phyloP scores from a whole-genome alignment of 2,329 filamentous ascomycete species.

The Colletotrichum musicola region DNA sequence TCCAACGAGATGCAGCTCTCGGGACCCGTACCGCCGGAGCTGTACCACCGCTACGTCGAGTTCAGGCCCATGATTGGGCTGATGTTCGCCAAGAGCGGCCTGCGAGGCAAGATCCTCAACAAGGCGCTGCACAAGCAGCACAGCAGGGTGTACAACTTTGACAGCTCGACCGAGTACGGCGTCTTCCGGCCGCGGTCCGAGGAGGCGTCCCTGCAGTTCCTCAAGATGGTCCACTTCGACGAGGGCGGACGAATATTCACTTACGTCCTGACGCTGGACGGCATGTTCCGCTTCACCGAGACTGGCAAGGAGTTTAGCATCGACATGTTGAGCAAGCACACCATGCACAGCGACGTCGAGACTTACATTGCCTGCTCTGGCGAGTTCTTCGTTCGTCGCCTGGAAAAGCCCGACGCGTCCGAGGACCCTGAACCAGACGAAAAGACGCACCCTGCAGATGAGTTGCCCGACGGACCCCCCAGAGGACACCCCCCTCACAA shows the following conservation, averaged over 20 bases:
- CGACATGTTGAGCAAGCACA: conserved; percentile 93
- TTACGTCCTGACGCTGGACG: conserved; percentile 90
- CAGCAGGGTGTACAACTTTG: conserved; percentile 88
- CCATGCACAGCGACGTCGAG: conserved; percentile 94
- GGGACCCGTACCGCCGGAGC: conserved; percentile 81
- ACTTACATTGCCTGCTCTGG: conserved; percentile 93
- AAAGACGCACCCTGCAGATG: conserved; percentile 64
- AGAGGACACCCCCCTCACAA: conserved; percentile 56
- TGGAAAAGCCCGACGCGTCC: conserved; percentile 62
- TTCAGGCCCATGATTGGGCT: conserved; percentile 90
- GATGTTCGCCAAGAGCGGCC: conserved; percentile 85
- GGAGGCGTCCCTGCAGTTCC: conserved; percentile 82
- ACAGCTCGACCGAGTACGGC: conserved; percentile 80
- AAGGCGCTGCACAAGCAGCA: conserved; percentile 93
- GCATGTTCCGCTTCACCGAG: conserved; percentile 90
- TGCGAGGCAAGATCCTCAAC: conserved; percentile 85
- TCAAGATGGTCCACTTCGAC: conserved; percentile 88
- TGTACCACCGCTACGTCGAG: conserved; percentile 95
- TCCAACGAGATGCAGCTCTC: conserved; percentile 90
- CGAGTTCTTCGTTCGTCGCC: conserved; percentile 88
- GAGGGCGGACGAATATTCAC: conserved; percentile 90
- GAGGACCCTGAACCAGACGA: conserved; percentile 58
- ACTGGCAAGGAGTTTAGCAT: conserved; percentile 96
- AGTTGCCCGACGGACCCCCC: conserved; percentile 62
- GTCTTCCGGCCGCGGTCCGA: conserved; percentile 74